These are phyloP conservation scores for Puccinia coronata DNA, from an alignment of 1,284 basidiomycete species.

Conservation along the genomic window DNA sequence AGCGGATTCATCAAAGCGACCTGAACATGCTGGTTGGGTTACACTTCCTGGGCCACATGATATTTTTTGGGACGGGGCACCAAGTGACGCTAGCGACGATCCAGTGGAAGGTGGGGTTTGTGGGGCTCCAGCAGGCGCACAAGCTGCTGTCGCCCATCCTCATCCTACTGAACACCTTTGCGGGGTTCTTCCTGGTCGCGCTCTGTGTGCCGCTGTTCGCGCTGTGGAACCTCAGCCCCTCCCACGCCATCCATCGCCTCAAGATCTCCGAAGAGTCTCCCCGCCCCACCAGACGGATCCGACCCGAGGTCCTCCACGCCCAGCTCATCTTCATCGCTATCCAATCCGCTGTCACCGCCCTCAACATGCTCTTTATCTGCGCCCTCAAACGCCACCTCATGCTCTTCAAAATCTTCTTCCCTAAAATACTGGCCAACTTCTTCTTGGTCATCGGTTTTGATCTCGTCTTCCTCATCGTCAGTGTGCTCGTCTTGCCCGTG, in stretches of 20 bases:
- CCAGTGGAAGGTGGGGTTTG: conserved; percentile 93
- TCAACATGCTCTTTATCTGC: conserved; percentile 73
- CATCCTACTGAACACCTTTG: conserved; percentile 79
- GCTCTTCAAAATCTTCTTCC: conserved; percentile 99
- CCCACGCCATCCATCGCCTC: conserved; percentile 47
- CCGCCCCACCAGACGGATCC: too few species aligned
- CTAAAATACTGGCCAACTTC: conserved; percentile 80
- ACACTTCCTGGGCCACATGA: conserved; percentile 71
- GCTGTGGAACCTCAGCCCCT: conserved; percentile 82
- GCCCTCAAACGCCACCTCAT: conserved; percentile 85
- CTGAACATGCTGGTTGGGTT: conserved; percentile 73
- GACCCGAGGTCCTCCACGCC: conserved; percentile 62
- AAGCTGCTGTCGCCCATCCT: conserved; percentile 77
- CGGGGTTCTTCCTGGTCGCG: conserved; percentile 68
- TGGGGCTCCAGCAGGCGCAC: conserved; percentile 69
- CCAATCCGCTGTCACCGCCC: conserved; percentile 69
- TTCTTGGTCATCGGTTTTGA: conserved; percentile 62
- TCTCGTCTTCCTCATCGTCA: conserved; percentile 59
- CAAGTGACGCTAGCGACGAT: conserved; percentile 84
- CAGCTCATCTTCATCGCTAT: conserved; percentile 71
- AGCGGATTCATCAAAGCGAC: too few species aligned
- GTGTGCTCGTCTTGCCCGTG: too few species aligned
- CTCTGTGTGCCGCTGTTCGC: conserved; percentile 73
- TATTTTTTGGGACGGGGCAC: conserved; percentile 88
- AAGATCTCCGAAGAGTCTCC: too few species aligned